Percentiles rank a stretch among this genome's conserved stretches.
phyloP scores from a whole-genome alignment of 331 rosid species.

The Erythrophleum ivorense region DNA sequence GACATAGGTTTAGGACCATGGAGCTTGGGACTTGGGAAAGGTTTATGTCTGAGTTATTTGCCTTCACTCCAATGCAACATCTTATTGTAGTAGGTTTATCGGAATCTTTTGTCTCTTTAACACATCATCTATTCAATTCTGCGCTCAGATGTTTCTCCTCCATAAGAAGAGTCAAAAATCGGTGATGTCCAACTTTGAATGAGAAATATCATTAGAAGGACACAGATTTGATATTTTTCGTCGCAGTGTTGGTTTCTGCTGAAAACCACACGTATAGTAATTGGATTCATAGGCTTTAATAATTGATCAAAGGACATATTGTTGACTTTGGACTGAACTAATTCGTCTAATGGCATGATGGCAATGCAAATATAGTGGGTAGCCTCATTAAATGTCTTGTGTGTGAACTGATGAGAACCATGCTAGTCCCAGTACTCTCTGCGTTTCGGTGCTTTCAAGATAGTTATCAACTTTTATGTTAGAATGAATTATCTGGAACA shows the following conservation, averaged over 20 bases:
- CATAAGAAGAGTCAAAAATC: slow-evolving; percentile 4
- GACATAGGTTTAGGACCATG: slow-evolving; percentile 37
- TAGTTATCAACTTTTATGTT: background rate
- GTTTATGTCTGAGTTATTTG: slow-evolving; percentile 33
- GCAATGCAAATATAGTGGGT: background rate
- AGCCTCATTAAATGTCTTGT: slow-evolving; percentile 7
- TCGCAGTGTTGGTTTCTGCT: background rate
- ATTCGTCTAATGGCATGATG: background rate
- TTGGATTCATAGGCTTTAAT: slow-evolving; percentile 10
- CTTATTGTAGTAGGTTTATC: slow-evolving; percentile 1
- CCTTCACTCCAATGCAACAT: slow-evolving; percentile 48
- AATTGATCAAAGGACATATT: slow-evolving; percentile 29
- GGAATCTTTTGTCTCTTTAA: background rate
- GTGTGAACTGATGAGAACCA: slow-evolving; percentile 2
- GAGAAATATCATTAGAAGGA: background rate
- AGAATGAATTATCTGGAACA: background rate
- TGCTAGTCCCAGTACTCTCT: background rate
- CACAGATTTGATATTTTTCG: background rate
- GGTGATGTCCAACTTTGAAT: background rate
- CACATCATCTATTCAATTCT: background rate
- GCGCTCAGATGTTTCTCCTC: background rate
- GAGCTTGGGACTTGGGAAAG: slow-evolving; percentile 31
- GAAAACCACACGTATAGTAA: slow-evolving; percentile 25
- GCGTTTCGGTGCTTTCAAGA: background rate
- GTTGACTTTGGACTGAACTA: slow-evolving; percentile 13